Percentiles rank a stretch among this genome's conserved stretches.
These are phyloP conservation scores for Pseudomonodictys pantanalensis DNA, from an alignment of 495 filamentous ascomycete genomes.

Conservation along the genomic window DNA sequence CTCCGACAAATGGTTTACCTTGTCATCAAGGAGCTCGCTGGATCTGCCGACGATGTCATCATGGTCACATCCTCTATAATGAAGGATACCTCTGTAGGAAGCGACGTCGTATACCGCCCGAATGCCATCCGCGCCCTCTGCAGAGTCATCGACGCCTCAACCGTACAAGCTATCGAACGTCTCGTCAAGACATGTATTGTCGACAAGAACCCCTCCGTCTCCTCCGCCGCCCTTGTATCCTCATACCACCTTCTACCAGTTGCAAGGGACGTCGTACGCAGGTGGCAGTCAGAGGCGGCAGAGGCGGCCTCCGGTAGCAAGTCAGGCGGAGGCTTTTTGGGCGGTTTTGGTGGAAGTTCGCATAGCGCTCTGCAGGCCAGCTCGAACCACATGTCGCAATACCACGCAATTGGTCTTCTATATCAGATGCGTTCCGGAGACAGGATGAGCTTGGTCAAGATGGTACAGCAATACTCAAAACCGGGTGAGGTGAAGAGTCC, in stretches of 20 bases:
- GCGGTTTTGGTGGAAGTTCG: conserved; percentile 77
- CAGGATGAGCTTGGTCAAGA: conserved; percentile 98
- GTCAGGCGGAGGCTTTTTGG: conserved; percentile 79
- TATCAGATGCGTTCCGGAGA: conserved; percentile 98
- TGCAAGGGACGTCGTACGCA: conserved; percentile 87
- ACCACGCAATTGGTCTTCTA: conserved; percentile 94
- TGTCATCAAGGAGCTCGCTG: conserved; percentile 88
- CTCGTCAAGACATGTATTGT: conserved; percentile 99
- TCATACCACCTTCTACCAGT: conserved; percentile 98
- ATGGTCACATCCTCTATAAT: conserved; percentile 97
- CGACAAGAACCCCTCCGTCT: conserved; percentile 97
- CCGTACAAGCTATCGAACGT: conserved; percentile 95
- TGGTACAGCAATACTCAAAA: conserved; percentile 96
- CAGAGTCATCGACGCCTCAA: conserved; percentile 97
- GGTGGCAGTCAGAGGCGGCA: conserved; percentile 99
- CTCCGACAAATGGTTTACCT: conserved; percentile 99
- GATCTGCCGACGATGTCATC: conserved; percentile 97
- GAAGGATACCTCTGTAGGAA: conserved; percentile 97
- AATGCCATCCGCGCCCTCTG: conserved; percentile 97
- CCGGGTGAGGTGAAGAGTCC: conserved; percentile 92
- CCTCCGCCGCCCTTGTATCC: conserved; percentile 93
- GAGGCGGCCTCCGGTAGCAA: conserved; percentile 90
- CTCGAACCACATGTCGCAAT: conserved; percentile 92
- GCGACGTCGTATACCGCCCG: conserved; percentile 90
- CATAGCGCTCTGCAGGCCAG: conserved; percentile 64